A percentile compares a stretch with the other conserved stretches of the same genome.
These are phyloP conservation scores for Echium plantagineum DNA, from an alignment of 257 asterid species.

Conservation along the genomic window DNA sequence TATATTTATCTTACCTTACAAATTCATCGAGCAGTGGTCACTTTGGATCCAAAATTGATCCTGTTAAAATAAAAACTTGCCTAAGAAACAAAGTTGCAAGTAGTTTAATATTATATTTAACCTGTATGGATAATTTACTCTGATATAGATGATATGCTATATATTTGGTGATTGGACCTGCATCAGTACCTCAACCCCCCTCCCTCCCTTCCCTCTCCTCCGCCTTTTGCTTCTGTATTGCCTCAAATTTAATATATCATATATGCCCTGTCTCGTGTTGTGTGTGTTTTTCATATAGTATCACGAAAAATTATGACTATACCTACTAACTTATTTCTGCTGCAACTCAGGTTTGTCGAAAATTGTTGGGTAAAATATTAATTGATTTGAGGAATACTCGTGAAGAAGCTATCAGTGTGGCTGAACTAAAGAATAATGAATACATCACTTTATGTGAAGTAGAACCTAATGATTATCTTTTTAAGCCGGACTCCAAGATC, in stretches of 20 bases:
- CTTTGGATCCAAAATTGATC: background rate
- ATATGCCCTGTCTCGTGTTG: no score
- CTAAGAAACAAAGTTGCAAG: background rate
- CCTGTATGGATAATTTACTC: background rate
- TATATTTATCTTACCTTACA: background rate
- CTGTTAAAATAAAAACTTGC: background rate
- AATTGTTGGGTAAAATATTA: conserved; percentile 77
- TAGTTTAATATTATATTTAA: background rate
- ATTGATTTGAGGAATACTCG: conserved; percentile 82
- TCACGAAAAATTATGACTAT: background rate
- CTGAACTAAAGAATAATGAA: conserved; percentile 63
- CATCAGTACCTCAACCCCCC: background rate
- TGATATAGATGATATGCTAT: background rate
- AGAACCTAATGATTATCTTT: conserved; percentile 42
- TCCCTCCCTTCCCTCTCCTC: no score
- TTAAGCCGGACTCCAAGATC: conserved; percentile 34
- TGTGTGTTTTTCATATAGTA: background rate
- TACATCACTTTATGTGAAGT: conserved; percentile 28
- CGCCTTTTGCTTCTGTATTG: no score
- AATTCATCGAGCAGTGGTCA: background rate
- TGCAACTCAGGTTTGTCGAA: conserved; percentile 68
- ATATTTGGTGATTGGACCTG: background rate
- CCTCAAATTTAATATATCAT: no score
- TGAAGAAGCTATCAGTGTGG: conserved; percentile 81
- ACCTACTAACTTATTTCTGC: background rate